Percentiles rank a stretch among this genome's conserved stretches.
Evolutionary conservation across 148 eudicot genomes (phyloP).

Genomic region (Vaccinium macrocarpon): DNA sequence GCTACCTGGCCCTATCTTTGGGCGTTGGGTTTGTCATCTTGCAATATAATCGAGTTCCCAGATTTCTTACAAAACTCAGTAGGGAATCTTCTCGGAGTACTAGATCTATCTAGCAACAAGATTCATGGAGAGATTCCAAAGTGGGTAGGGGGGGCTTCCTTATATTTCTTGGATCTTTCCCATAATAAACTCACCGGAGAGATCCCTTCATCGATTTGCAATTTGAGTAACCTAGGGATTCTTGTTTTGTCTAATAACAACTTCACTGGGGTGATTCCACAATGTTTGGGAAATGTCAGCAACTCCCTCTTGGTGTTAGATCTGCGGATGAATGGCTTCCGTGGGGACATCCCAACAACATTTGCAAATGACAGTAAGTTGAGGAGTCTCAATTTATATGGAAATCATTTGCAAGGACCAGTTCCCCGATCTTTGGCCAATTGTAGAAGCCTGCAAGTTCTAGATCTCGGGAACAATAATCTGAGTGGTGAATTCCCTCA

Average conservation of each 20-base stretch:
- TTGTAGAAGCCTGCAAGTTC: constrained; percentile 26
- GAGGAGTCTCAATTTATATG: constrained; percentile 13
- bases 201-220: constrained; percentile 33
- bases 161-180: background rate
- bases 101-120: background rate
- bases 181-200: constrained; percentile 30
- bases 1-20: background rate
- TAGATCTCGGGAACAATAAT: constrained; percentile 45
- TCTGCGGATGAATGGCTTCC: constrained; percentile 16
- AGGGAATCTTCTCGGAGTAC: fast-evolving
- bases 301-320: constrained; percentile 12
- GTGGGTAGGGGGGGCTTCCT: background rate
- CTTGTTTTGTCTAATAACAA: constrained; percentile 31
- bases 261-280: constrained; percentile 29
- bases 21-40: background rate
- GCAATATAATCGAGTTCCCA: background rate
- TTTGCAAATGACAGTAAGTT: background rate
- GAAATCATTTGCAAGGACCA: constrained; percentile 28
- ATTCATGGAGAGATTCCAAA: background rate
- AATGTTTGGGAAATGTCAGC: constrained; percentile 12
- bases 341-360: constrained; percentile 17
- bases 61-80: too few relatives aligned
- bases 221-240: constrained; percentile 7
- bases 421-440: constrained; percentile 32
- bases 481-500: constrained; percentile 33